A percentile compares a stretch with the other conserved stretches of the same genome.
Conservation (phyloP, 345 rosid species). For the Clarkia xantiana region DNA sequence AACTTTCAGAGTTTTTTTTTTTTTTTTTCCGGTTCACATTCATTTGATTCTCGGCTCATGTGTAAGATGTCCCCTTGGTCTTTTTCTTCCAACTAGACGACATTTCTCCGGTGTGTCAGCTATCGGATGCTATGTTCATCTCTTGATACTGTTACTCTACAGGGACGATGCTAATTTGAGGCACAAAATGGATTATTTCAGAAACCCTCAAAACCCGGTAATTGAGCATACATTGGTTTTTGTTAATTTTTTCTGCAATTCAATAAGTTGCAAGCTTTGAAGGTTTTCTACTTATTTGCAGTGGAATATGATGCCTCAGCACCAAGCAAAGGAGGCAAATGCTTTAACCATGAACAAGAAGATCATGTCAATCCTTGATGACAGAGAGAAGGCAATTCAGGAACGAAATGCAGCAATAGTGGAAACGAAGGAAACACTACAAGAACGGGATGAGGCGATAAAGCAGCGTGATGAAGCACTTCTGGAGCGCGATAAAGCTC, state of each 20-base stretch:
- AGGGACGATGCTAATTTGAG: conserved; percentile 65
- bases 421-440: conserved; percentile 63
- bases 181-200: conserved; percentile 40
- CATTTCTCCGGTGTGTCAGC: too few species aligned
- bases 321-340: conserved; percentile 63
- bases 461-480: conserved; percentile 68
- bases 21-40: too few species aligned
- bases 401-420: conserved; percentile 52
- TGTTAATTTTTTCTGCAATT: conserved; percentile 6
- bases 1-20: too few species aligned
- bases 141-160: conserved; percentile 1
- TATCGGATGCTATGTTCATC: too few species aligned
- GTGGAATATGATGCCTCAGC: conserved; percentile 62
- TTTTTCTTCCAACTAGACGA: too few species aligned
- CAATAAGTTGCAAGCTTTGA: too few species aligned
- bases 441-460: conserved; percentile 64
- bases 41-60: too few species aligned
- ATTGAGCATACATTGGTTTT: conserved; percentile 8
- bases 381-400: conserved; percentile 54
- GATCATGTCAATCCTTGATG: conserved; percentile 56
- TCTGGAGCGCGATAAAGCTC: conserved; percentile 53
- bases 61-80: too few species aligned
- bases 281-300: conserved; percentile 16
- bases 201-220: conserved; percentile 39
- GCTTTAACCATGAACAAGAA: conserved; percentile 73